Evolutionary conservation across 2,329 filamentous ascomycete genomes (phyloP).

Genomic region (Ophiostoma himal-ulmi): DNA sequence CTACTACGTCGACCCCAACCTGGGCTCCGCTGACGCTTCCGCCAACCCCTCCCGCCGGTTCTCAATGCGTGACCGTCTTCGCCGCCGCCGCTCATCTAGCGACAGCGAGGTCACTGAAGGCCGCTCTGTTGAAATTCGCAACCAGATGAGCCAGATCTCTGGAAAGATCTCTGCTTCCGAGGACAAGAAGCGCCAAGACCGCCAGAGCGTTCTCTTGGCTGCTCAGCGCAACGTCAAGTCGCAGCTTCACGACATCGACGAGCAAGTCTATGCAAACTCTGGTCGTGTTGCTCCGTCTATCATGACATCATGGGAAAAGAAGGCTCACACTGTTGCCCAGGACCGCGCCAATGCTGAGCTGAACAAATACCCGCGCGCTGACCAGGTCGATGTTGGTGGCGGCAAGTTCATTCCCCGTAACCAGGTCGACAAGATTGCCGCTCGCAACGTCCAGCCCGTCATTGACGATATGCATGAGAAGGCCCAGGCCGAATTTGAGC

Average conservation of each 20-base stretch:
- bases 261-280: slow-evolving; percentile 69
- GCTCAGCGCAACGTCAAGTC: slow-evolving; percentile 83
- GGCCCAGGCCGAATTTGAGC: slow-evolving; percentile 64
- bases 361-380: slow-evolving; percentile 44
- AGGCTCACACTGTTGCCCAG: slow-evolving; percentile 64
- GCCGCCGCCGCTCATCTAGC: slow-evolving; percentile 58
- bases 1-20: slow-evolving; percentile 58
- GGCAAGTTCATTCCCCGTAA: slow-evolving; percentile 73
- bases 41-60: slow-evolving; percentile 38
- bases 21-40: slow-evolving; percentile 30
- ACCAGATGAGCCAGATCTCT: slow-evolving; percentile 45
- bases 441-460: slow-evolving; percentile 70
- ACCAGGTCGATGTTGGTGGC: slow-evolving; percentile 65
- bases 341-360: slow-evolving; percentile 57
- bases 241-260: slow-evolving; percentile 72
- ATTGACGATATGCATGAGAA: slow-evolving; percentile 78
- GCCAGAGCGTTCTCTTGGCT: slow-evolving; percentile 66
- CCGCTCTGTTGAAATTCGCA: slow-evolving; percentile 63
- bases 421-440: slow-evolving; percentile 74
- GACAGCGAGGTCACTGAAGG: slow-evolving; percentile 60
- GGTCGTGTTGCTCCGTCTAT: slow-evolving; percentile 65
- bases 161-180: slow-evolving; percentile 31
- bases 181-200: slow-evolving; percentile 68
- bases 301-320: slow-evolving; percentile 71
- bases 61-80: slow-evolving; percentile 49